Percentiles rank a stretch among this genome's conserved stretches.
Evolutionary conservation across 2,329 filamentous ascomycete genomes (phyloP).

Genomic region (Pseudopithomyces maydicus): DNA sequence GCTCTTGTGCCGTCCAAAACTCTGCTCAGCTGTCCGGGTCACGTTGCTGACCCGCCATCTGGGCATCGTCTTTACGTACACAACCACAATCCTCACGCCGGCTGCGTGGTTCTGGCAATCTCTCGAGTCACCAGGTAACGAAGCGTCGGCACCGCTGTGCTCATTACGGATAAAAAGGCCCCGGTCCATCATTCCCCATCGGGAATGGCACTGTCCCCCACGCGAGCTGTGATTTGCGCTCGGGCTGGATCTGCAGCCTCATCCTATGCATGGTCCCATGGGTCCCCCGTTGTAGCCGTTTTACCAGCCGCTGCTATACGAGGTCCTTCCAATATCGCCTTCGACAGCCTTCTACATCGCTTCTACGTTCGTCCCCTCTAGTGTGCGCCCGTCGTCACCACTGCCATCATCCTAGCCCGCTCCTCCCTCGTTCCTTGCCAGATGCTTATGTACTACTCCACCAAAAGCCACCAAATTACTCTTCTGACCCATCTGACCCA

Average conservation of each 20-base stretch:
- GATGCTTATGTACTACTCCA: too few species aligned
- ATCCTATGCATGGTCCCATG: slow-evolving; percentile 8
- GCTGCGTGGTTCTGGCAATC: slow-evolving; percentile 25
- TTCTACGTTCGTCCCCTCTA: slow-evolving; percentile 19
- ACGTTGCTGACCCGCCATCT: neutral
- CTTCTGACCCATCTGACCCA: too few species aligned
- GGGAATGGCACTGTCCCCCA: slow-evolving; percentile 10
- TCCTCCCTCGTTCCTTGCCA: neutral
- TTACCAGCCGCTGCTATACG: neutral
- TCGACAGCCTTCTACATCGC: slow-evolving; percentile 17
- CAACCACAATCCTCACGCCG: slow-evolving; percentile 15
- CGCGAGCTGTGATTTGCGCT: slow-evolving; percentile 19
- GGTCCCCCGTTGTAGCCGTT: neutral
- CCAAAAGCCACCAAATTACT: too few species aligned
- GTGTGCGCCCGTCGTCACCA: neutral
- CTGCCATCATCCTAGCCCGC: slow-evolving; percentile 24
- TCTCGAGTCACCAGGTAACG: slow-evolving; percentile 24
- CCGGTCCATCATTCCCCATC: slow-evolving; percentile 10
- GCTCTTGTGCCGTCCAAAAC: neutral
- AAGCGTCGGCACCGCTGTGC: slow-evolving; percentile 19
- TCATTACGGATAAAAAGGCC: slow-evolving; percentile 28
- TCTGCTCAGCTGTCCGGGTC: neutral
- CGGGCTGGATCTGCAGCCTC: slow-evolving; percentile 26
- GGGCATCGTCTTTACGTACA: too few species aligned
- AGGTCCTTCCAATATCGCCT: slow-evolving; percentile 4